Conservation (phyloP, 1,284 basidiomycete genomes). For the Ustanciosporium gigantosporum region DNA sequence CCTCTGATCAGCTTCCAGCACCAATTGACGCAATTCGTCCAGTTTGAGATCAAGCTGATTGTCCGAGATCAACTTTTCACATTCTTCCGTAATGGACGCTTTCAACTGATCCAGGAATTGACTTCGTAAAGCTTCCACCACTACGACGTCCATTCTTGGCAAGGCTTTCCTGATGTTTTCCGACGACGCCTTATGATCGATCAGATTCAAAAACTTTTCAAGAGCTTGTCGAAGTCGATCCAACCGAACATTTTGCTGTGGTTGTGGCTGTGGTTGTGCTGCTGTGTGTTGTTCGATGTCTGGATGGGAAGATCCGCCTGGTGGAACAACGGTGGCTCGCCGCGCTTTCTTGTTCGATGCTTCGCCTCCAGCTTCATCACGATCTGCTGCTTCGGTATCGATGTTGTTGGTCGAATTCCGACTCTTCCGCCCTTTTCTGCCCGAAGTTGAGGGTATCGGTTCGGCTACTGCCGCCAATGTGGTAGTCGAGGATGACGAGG, state of each 20-base stretch:
- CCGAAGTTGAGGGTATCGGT: neutral
- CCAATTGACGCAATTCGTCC: slow-evolving; percentile 34
- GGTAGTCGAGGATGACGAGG: neutral
- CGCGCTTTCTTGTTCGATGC: slow-evolving; percentile 11
- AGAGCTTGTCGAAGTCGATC: slow-evolving; percentile 45
- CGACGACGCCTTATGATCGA: slow-evolving; percentile 43
- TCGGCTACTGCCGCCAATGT: neutral
- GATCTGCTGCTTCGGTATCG: neutral
- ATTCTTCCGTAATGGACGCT: slow-evolving; percentile 39
- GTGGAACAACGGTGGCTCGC: too few species aligned
- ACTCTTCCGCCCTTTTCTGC: neutral
- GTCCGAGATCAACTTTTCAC: slow-evolving; percentile 39
- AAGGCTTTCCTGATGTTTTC: slow-evolving; percentile 37
- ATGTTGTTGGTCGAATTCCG: too few species aligned
- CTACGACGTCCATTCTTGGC: slow-evolving; percentile 33
- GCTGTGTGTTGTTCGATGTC: too few species aligned
- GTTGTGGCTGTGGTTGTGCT: neutral
- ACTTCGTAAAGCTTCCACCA: slow-evolving; percentile 33
- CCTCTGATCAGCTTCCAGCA: slow-evolving; percentile 45
- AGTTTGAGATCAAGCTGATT: slow-evolving; percentile 44
- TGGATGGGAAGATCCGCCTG: neutral
- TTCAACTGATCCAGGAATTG: slow-evolving; percentile 49
- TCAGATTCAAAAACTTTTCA: slow-evolving; percentile 45
- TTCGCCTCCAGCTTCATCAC: neutral
- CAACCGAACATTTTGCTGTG: slow-evolving; percentile 19